Percentiles rank a stretch among this genome's conserved stretches.
These are phyloP conservation scores for Sedum album DNA, from an alignment of 164 flowering plant species.

Conservation along the genomic window DNA sequence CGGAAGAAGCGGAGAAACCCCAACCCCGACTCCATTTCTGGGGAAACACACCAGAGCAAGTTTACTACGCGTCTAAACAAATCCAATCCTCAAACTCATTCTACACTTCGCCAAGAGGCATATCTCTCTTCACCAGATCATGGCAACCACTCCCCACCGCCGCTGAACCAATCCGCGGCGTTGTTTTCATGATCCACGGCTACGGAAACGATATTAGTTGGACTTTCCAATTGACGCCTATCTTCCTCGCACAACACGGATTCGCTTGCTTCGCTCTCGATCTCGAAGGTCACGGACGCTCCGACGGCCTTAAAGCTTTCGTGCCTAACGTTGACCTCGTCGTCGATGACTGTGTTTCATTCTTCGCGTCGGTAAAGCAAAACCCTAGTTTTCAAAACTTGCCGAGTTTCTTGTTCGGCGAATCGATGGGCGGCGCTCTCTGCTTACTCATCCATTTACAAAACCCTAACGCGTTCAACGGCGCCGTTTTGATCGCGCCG, in stretches of 20 bases:
- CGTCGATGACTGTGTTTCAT: slow-evolving; percentile 52
- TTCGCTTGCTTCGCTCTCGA: slow-evolving; percentile 80
- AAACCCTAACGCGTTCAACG: slow-evolving; percentile 30
- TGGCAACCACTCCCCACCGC: slow-evolving; percentile 50
- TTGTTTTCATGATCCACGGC: slow-evolving; percentile 84
- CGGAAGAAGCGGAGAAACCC: not conserved
- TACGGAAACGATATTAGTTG: slow-evolving; percentile 90
- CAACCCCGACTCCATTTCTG: slow-evolving; percentile 51
- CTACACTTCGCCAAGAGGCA: slow-evolving; percentile 66
- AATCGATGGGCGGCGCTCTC: slow-evolving; percentile 93
- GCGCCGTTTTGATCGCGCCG: slow-evolving; percentile 72
- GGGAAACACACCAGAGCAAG: slow-evolving; percentile 71
- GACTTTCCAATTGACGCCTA: slow-evolving; percentile 74
- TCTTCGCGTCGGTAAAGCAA: slow-evolving; percentile 36
- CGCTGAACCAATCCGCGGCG: slow-evolving; percentile 39
- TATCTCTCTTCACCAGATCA: slow-evolving; percentile 72
- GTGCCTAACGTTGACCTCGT: slow-evolving; percentile 63
- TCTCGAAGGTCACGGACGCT: slow-evolving; percentile 75
- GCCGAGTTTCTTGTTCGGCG: slow-evolving; percentile 62
- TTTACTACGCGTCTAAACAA: slow-evolving; percentile 44
- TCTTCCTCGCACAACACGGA: slow-evolving; percentile 71
- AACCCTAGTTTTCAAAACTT: slow-evolving; percentile 25
- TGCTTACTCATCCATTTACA: slow-evolving; percentile 54
- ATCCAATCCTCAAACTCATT: slow-evolving; percentile 40
- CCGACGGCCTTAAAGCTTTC: slow-evolving; percentile 63